These are phyloP conservation scores for Pezicula carpinea DNA, from an alignment of 2,329 filamentous ascomycete genomes.

Conservation along the genomic window DNA sequence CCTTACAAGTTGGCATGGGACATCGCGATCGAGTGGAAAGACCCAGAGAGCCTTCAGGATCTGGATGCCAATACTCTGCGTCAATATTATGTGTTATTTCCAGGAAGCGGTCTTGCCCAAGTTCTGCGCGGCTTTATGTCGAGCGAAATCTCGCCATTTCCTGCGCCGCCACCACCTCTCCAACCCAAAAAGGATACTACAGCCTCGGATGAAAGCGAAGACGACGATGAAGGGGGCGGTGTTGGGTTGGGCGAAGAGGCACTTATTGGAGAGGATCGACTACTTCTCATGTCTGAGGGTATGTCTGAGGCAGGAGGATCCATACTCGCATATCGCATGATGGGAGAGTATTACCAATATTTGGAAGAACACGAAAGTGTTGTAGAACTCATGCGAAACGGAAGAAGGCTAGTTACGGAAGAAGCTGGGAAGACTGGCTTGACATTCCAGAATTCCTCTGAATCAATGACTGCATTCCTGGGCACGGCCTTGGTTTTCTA, in stretches of 20 bases:
- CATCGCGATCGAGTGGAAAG: conserved; percentile 84
- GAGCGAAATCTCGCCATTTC: conserved; percentile 79
- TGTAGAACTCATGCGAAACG: conserved; percentile 75
- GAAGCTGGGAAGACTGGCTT: conserved; percentile 66
- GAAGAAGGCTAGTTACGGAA: conserved; percentile 53
- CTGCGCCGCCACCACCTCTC: conserved; percentile 35
- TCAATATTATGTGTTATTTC: conserved; percentile 80
- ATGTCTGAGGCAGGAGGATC: conserved; percentile 61
- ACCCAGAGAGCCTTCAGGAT: conserved; percentile 67
- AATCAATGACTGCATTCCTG: conserved; percentile 72
- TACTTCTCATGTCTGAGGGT: conserved; percentile 76
- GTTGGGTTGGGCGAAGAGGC: conserved; percentile 47
- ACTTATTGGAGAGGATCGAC: conserved; percentile 70
- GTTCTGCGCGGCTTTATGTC: conserved; percentile 78
- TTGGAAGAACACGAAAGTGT: conserved; percentile 81
- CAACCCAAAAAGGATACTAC: conserved; percentile 31
- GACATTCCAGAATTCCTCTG: conserved; percentile 61
- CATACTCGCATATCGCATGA: conserved; percentile 75
- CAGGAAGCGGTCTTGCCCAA: conserved; percentile 75
- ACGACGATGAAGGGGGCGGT: conserved; percentile 49
- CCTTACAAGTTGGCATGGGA: conserved; percentile 88
- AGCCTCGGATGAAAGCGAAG: conserved; percentile 46
- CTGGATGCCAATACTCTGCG: conserved; percentile 75
- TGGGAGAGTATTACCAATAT: conserved; percentile 77
- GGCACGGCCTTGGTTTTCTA: conserved; percentile 88